Conservation (phyloP, 2,329 filamentous ascomycete species). For the Cryoendolithus antarcticus region DNA sequence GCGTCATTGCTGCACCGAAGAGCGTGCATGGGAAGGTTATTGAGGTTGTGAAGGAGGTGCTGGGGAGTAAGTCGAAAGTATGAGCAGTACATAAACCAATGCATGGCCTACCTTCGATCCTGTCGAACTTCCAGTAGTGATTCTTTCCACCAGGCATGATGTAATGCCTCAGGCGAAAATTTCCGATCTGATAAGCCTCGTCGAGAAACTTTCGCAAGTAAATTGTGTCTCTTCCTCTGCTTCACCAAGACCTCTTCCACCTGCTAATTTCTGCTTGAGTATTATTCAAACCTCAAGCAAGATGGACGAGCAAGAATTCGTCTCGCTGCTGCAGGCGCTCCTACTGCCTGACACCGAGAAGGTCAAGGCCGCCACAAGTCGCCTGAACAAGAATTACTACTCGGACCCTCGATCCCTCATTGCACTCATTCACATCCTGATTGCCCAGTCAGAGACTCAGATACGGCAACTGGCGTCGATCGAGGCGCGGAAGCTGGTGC, state of each 20-base stretch:
- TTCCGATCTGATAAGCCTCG: too few species aligned
- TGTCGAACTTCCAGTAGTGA: too few species aligned
- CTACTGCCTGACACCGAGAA: conserved; percentile 79
- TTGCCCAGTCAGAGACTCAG: conserved; percentile 57
- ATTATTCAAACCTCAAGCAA: conserved; percentile 5
- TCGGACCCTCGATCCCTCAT: conserved; percentile 71
- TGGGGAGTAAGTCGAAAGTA: conserved; percentile 35
- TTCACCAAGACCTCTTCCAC: neutral
- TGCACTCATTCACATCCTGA: conserved; percentile 76
- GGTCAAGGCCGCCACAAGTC: conserved; percentile 65
- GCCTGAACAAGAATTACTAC: conserved; percentile 90
- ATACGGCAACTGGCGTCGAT: conserved; percentile 85
- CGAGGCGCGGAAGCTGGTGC: conserved; percentile 70
- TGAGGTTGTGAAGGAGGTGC: conserved; percentile 67
- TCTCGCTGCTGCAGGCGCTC: conserved; percentile 75
- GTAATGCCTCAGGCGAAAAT: too few species aligned
- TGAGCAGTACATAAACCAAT: too few species aligned
- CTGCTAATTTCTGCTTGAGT: conserved; percentile 4
- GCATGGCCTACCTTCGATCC: too few species aligned
- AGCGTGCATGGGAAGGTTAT: conserved; percentile 66
- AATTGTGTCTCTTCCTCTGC: too few species aligned
- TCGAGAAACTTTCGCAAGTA: too few species aligned
- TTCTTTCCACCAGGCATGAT: too few species aligned
- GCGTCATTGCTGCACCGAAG: conserved; percentile 76
- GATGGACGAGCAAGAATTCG: conserved; percentile 62